A percentile compares a stretch with the other conserved stretches of the same genome.
phyloP scores from a whole-genome alignment of 2,329 filamentous ascomycete genomes.

The Trichoderma asperellum region DNA sequence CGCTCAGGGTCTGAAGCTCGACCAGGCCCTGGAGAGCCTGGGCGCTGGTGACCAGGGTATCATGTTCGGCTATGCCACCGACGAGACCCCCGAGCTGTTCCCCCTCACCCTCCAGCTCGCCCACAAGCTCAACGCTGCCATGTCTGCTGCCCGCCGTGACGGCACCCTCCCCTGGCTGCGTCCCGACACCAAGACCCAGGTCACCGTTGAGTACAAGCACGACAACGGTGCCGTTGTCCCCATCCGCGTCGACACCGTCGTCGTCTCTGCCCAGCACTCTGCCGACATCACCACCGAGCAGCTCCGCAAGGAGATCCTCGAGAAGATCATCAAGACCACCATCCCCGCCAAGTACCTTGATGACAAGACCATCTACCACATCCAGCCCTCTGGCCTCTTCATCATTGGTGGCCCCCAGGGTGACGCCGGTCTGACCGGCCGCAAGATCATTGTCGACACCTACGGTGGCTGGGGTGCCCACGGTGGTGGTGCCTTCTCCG shows the following conservation, averaged over 20 bases:
- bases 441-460: constrained; percentile 99
- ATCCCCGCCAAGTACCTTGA: constrained; percentile 92
- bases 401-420: constrained; percentile 99
- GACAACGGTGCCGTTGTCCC: constrained; percentile 93
- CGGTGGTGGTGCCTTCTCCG: constrained; percentile 99
- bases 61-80: constrained; percentile 99
- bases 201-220: constrained; percentile 98
- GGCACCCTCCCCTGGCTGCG: constrained; percentile 91
- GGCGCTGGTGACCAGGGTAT: constrained; percentile 99
- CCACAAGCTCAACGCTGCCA: constrained; percentile 95
- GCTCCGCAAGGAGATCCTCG: constrained; percentile 90
- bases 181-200: constrained; percentile 99
- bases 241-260: constrained; percentile 91
- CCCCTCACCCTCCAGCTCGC: constrained; percentile 91
- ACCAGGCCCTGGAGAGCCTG: constrained; percentile 94
- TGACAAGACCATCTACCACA: constrained; percentile 94
- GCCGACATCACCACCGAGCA: constrained; percentile 86
- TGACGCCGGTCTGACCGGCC: constrained; percentile 96
- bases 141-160: constrained; percentile 86
- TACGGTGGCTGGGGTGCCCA: constrained; percentile 99
- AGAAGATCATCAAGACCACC: constrained; percentile 96
- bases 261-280: constrained; percentile 94
- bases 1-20: constrained; percentile 97
- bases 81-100: constrained; percentile 97
- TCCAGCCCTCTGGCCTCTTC: constrained; percentile 98